Percentiles rank a stretch among this genome's conserved stretches.
phyloP scores from a whole-genome alignment of 2,329 filamentous ascomycete genomes.

The Paecilomyces fulvus region DNA sequence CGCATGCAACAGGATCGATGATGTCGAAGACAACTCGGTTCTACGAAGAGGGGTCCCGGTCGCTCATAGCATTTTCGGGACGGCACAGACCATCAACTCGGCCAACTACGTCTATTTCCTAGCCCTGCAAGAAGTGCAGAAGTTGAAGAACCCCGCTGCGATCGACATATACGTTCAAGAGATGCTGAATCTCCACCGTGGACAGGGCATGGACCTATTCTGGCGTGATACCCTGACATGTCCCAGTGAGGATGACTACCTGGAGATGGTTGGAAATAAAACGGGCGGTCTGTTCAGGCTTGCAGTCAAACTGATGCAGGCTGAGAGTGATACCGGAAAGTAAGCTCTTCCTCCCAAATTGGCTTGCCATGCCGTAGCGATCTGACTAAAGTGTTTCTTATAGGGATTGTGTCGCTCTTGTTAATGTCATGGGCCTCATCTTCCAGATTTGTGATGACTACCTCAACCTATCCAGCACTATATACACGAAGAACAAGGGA shows the following conservation, averaged over 20 bases:
- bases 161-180: slow-evolving; percentile 39
- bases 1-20: slow-evolving; percentile 32
- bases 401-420: slow-evolving; percentile 52
- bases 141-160: slow-evolving; percentile 31
- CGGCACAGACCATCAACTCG: slow-evolving; percentile 44
- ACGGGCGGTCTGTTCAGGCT: slow-evolving; percentile 42
- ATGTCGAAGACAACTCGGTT: slow-evolving; percentile 42
- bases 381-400: slow-evolving; percentile 6
- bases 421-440: slow-evolving; percentile 47
- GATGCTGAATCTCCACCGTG: slow-evolving; percentile 39
- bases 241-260: slow-evolving; percentile 40
- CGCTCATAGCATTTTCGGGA: slow-evolving; percentile 43
- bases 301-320: slow-evolving; percentile 39
- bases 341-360: slow-evolving; percentile 1
- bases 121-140: slow-evolving; percentile 34
- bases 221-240: slow-evolving; percentile 40
- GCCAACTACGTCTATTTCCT: slow-evolving; percentile 43
- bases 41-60: slow-evolving; percentile 41
- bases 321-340: slow-evolving; percentile 28
- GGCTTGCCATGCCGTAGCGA: neutral
- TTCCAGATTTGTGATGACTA: slow-evolving; percentile 61
- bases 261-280: slow-evolving; percentile 43
- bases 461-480: slow-evolving; percentile 65
- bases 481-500: slow-evolving; percentile 83
- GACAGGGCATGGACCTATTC: slow-evolving; percentile 42